These are phyloP conservation scores for Cryomyces minteri DNA, from an alignment of 495 filamentous ascomycete species.

Conservation along the genomic window DNA sequence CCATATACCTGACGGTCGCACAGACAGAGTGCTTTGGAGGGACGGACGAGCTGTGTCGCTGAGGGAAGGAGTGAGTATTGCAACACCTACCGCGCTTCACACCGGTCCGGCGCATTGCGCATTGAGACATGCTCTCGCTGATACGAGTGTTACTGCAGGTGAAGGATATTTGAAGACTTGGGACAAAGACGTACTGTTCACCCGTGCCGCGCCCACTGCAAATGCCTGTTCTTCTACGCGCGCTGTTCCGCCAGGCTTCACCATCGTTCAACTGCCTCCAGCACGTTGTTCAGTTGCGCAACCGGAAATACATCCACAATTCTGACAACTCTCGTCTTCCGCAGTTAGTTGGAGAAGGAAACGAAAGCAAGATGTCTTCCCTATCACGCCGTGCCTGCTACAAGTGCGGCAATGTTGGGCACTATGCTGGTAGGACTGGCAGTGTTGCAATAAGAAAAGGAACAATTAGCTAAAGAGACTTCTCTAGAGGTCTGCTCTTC, in stretches of 20 bases:
- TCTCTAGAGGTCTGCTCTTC: slow-evolving; percentile 79
- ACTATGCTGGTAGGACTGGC: slow-evolving; percentile 60
- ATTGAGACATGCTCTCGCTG: too few species aligned
- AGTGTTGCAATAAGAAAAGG: neutral
- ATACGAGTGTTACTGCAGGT: too few species aligned
- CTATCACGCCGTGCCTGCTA: slow-evolving; percentile 96
- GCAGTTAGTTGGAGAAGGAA: slow-evolving; percentile 2
- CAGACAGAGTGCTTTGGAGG: too few species aligned
- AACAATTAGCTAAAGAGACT: slow-evolving; percentile 1
- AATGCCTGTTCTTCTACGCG: too few species aligned
- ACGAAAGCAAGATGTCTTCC: slow-evolving; percentile 48
- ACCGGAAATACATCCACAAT: neutral
- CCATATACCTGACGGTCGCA: too few species aligned
- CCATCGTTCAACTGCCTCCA: too few species aligned
- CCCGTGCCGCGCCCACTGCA: too few species aligned
- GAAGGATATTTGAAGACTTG: too few species aligned
- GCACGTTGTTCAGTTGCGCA: neutral
- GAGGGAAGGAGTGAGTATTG: slow-evolving; percentile 9
- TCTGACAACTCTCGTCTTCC: neutral
- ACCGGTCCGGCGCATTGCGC: too few species aligned
- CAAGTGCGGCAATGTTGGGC: slow-evolving; percentile 99
- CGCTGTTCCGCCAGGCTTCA: too few species aligned
- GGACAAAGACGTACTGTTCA: too few species aligned
- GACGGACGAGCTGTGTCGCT: slow-evolving; percentile 7
- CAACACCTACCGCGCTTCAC: too few species aligned